A percentile compares a stretch with the other conserved stretches of the same genome.
phyloP scores from a whole-genome alignment of 495 filamentous ascomycete species.

The Venustampulla echinocandica region DNA sequence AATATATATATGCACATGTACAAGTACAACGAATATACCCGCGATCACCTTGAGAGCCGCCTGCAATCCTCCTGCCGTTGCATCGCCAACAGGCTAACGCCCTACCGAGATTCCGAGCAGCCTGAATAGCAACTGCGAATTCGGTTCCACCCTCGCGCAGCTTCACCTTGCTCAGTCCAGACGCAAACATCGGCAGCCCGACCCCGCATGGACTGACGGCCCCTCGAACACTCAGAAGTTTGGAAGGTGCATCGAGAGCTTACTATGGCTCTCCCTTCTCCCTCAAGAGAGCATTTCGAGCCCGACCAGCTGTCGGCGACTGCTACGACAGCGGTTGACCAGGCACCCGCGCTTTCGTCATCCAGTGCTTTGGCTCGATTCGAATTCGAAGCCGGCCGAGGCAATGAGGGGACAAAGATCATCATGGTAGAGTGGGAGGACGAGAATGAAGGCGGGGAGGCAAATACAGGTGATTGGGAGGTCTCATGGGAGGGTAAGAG shows the following conservation, averaged over 20 bases:
- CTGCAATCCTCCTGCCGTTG: too few relatives aligned
- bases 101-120: slow-evolving; percentile 14
- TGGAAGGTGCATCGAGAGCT: slow-evolving; percentile 7
- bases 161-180: slow-evolving; percentile 6
- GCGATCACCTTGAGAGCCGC: too few relatives aligned
- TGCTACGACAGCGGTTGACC: slow-evolving; percentile 7
- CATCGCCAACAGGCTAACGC: too few relatives aligned
- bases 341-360: slow-evolving; percentile 25
- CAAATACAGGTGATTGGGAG: slow-evolving; percentile 47
- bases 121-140: background rate
- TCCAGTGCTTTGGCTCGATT: slow-evolving; percentile 64
- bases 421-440: slow-evolving; percentile 80
- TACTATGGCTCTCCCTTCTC: slow-evolving; percentile 22
- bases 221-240: slow-evolving; percentile 10
- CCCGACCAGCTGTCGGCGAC: slow-evolving; percentile 12
- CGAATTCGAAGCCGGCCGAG: slow-evolving; percentile 70
- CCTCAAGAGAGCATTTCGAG: slow-evolving; percentile 18
- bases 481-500: slow-evolving; percentile 71
- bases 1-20: too few relatives aligned
- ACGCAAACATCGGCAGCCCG: too few relatives aligned
- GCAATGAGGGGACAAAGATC: slow-evolving; percentile 75
- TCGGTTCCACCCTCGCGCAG: slow-evolving; percentile 5
- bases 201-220: slow-evolving; percentile 20
- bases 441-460: slow-evolving; percentile 33
- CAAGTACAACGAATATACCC: too few relatives aligned